These are phyloP conservation scores for Jackrogersella minutella DNA, from an alignment of 495 filamentous ascomycete genomes.

Conservation along the genomic window DNA sequence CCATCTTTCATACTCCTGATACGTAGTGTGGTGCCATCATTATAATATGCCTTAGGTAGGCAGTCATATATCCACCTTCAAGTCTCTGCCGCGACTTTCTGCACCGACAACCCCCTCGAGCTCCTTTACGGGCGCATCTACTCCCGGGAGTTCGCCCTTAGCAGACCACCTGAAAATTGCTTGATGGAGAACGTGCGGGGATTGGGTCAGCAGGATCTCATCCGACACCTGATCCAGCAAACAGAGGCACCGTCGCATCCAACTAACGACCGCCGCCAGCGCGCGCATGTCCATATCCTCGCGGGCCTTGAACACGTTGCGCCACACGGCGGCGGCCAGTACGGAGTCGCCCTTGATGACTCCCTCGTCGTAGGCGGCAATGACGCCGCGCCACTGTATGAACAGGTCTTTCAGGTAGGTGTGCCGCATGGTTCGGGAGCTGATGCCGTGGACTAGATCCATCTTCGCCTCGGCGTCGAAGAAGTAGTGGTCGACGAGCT, in stretches of 20 bases:
- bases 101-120: conserved; percentile 31
- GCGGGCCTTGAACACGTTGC: conserved; percentile 85
- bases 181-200: too few species aligned
- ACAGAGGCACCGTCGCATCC: conserved; percentile 73
- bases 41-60: neutral
- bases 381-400: conserved; percentile 85
- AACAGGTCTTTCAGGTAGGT: conserved; percentile 92
- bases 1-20: neutral
- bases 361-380: conserved; percentile 88
- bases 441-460: conserved; percentile 71
- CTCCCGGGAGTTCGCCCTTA: conserved; percentile 52
- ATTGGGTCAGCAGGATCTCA: conserved; percentile 50
- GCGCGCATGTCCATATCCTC: conserved; percentile 73
- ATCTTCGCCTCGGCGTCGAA: conserved; percentile 89
- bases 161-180: conserved; percentile 52
- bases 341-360: conserved; percentile 83
- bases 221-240: conserved; percentile 71
- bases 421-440: conserved; percentile 71
- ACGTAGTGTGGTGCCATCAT: neutral
- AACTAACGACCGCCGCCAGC: conserved; percentile 78
- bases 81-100: conserved; percentile 23
- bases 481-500: conserved; percentile 89
- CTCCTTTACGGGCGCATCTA: conserved; percentile 46
- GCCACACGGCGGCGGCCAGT: conserved; percentile 87
- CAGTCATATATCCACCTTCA: conserved; percentile 1